phyloP scores from a whole-genome alignment of 179 eudicot species.

The Silene vulgaris region DNA sequence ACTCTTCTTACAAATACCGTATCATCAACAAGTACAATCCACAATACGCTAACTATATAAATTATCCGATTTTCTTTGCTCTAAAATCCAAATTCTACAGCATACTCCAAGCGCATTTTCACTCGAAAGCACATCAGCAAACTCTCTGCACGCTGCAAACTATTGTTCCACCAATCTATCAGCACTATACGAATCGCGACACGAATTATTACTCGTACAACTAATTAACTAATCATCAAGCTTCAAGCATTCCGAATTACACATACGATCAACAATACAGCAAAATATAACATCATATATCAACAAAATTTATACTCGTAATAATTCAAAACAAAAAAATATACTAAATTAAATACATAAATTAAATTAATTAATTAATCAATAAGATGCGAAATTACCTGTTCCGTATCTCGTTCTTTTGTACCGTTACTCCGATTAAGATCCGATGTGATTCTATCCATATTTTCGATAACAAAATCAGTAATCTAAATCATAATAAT shows the following conservation, averaged over 20 bases:
- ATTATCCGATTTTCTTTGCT: neutral
- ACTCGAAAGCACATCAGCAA: neutral
- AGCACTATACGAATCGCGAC: neutral
- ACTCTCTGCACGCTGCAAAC: too few relatives aligned
- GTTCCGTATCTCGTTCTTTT: constrained; percentile 78
- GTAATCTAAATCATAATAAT: constrained; percentile 18
- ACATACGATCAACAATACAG: neutral
- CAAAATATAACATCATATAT: neutral
- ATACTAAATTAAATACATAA: neutral
- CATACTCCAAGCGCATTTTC: neutral
- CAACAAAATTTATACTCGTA: neutral
- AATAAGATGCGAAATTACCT: constrained; percentile 34
- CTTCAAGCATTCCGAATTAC: neutral
- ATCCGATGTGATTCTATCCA: constrained; percentile 58
- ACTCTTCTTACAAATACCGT: too few relatives aligned
- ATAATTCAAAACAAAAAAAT: neutral
- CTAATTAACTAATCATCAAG: constrained; percentile 1
- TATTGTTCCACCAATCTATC: neutral
- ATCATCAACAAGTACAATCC: too few relatives aligned
- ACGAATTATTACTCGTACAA: neutral
- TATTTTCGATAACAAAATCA: constrained; percentile 14
- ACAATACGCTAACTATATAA: neutral
- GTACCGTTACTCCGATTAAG: constrained; percentile 52
- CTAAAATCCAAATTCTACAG: neutral
- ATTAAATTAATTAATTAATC: neutral